Base-by-base conservation (phyloP, 2,329 filamentous ascomycete genomes). In the Neurospora sp. region DNA sequence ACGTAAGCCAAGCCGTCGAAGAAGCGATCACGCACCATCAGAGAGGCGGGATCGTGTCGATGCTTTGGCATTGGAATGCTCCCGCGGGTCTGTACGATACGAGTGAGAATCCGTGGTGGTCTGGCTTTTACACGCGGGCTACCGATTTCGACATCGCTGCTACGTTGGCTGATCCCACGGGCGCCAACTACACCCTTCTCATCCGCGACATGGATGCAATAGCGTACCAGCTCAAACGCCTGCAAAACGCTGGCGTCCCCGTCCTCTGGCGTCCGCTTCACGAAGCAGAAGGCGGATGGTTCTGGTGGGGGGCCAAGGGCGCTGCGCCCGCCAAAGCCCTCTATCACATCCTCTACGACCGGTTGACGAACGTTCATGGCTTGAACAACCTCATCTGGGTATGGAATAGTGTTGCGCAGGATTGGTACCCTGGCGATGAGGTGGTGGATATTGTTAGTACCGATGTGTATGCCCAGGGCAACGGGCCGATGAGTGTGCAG, bases 291-390 rank as follows among this genome's bases (percentile, higher is more conserved):
- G 83, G 83, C 1, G 78, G 69, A 0, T 85, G 83, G 84, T 85
- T 85, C 78, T 85, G 83, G 83, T 85, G 84, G 84, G 83, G 83
- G 7, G 83, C 83, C 0, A 78, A 82, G 72, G 82, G 83, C 0
- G 77, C 83, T 2, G 83, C 81, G 73, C 77, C 82, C 5, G 78
- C 76, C 72, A 84, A 84, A 76, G 77, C 82, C 73, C 77, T 85
- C 4, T 85, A 77, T 69, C 73, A 74, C 1, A 74, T 85, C 3
- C 43, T 85, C 67, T 84, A 83, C 68, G 78, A 83, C 58, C 78
- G 83, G 1, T 74, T 84, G 39, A 84, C 82, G 0, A 79, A 79
- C 40, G 73, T 82, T 67, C 84, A 85, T 73, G 72, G 75, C 2
- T 73, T 85, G 23, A 80, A 83, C 72, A 85, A 85, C 73, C 73